Conservation (phyloP, 2,329 filamentous ascomycete species). For the Penicillium polonicum region DNA sequence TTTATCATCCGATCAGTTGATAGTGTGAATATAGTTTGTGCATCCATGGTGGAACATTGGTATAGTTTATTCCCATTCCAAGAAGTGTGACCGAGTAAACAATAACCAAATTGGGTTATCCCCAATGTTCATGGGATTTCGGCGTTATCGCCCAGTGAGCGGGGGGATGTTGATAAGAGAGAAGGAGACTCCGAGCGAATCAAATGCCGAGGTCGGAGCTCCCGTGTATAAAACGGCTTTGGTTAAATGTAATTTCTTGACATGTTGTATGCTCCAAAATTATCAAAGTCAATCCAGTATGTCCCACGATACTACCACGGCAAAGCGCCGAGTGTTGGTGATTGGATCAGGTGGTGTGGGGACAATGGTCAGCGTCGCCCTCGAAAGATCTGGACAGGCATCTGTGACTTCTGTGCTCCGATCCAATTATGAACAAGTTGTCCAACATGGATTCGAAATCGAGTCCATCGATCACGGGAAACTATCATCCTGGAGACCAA, state of each 20-base stretch:
- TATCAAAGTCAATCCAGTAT: not conserved
- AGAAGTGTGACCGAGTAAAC: not conserved
- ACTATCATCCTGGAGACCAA: slow-evolving; percentile 52
- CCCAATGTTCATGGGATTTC: not conserved
- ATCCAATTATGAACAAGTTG: slow-evolving; percentile 55
- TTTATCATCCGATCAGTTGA: slow-evolving; percentile 6
- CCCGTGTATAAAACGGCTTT: not conserved
- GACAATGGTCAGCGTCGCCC: slow-evolving; percentile 55
- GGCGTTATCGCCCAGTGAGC: not conserved
- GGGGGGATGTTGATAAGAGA: not conserved
- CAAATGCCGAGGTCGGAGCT: not conserved
- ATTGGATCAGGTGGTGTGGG: slow-evolving; percentile 58
- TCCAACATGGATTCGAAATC: slow-evolving; percentile 53
- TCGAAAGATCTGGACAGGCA: slow-evolving; percentile 53
- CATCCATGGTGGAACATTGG: not conserved
- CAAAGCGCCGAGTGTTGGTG: slow-evolving; percentile 45
- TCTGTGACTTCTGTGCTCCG: slow-evolving; percentile 56
- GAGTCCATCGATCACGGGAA: slow-evolving; percentile 56
- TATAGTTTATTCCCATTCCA: not conserved
- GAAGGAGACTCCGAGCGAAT: not conserved
- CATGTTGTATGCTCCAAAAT: not conserved
- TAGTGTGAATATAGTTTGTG: not conserved
- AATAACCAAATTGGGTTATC: not conserved
- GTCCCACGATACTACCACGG: not conserved
- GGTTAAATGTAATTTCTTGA: not conserved